Evolutionary conservation across 2,329 filamentous ascomycete genomes (phyloP).

Genomic region (Xylaria sp.): DNA sequence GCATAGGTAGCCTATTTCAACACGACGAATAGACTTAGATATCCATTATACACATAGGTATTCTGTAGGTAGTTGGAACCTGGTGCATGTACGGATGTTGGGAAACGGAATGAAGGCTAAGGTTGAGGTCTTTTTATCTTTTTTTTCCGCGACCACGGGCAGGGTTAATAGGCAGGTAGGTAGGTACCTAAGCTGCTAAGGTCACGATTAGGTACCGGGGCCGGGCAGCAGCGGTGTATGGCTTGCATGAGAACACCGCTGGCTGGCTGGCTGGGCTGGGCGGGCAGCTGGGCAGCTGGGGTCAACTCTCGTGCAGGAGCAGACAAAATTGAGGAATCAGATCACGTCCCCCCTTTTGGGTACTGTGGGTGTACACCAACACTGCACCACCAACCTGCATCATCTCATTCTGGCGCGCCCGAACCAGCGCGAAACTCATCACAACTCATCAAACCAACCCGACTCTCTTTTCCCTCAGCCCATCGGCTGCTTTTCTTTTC

Average conservation of each 20-base stretch:
- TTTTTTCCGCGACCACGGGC: no score
- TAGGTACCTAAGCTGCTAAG: no score
- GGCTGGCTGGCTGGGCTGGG: neutral
- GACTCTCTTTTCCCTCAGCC: slow-evolving; percentile 16
- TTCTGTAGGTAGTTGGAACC: no score
- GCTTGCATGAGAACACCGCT: neutral
- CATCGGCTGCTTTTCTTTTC: no score
- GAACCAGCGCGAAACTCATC: slow-evolving; percentile 5
- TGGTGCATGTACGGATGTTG: no score
- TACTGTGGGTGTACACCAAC: neutral
- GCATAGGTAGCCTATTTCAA: no score
- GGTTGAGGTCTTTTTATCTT: no score
- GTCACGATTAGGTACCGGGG: neutral
- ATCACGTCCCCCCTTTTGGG: neutral
- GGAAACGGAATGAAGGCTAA: no score
- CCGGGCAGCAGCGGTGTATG: neutral
- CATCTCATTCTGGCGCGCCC: slow-evolving; percentile 19
- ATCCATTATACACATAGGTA: no score
- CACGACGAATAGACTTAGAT: no score
- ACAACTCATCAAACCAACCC: slow-evolving; percentile 1
- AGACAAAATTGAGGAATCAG: neutral
- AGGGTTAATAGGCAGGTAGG: no score
- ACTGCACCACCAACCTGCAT: neutral
- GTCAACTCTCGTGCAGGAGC: neutral
- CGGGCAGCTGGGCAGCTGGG: no score